These are phyloP conservation scores for Brassica juncea DNA, from an alignment of 345 rosid species.

Conservation along the genomic window DNA sequence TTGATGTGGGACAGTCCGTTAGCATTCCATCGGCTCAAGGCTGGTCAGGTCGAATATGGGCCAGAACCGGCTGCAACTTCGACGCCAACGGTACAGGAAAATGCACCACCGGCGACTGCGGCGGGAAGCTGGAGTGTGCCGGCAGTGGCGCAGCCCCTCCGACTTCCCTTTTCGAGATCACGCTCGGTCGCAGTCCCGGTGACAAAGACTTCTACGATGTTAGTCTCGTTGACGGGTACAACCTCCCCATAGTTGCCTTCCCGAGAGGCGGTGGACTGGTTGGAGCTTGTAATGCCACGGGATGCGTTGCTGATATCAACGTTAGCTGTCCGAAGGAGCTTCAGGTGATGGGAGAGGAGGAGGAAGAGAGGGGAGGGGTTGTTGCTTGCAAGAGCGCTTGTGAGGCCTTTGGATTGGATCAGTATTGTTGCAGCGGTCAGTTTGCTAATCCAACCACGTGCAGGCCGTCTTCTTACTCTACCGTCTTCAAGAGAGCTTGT, in stretches of 20 bases:
- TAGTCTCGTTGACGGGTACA: slow-evolving; percentile 83
- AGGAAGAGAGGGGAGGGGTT: slow-evolving; percentile 49
- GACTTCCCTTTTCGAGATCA: slow-evolving; percentile 82
- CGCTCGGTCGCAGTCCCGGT: slow-evolving; percentile 48
- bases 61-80: slow-evolving; percentile 79
- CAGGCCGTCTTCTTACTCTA: slow-evolving; percentile 65
- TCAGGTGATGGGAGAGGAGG: slow-evolving; percentile 62
- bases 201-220: slow-evolving; percentile 76
- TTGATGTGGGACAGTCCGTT: slow-evolving; percentile 65
- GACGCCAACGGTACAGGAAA: slow-evolving; percentile 59
- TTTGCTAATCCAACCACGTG: slow-evolving; percentile 85
- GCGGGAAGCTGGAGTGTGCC: slow-evolving; percentile 70
- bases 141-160: slow-evolving; percentile 84
- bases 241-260: slow-evolving; percentile 68
- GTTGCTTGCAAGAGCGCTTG: slow-evolving; percentile 88
- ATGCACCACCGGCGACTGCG: slow-evolving; percentile 83
- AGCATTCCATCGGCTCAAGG: slow-evolving; percentile 59
- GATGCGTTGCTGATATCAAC: slow-evolving; percentile 58
- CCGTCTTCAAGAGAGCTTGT: slow-evolving; percentile 82
- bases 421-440: slow-evolving; percentile 88
- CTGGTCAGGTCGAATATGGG: slow-evolving; percentile 96
- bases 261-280: slow-evolving; percentile 54
- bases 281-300: slow-evolving; percentile 77
- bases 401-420: slow-evolving; percentile 79
- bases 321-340: slow-evolving; percentile 90